Conservation (phyloP, 1,284 basidiomycete species). For the Jaminaea rosea region DNA sequence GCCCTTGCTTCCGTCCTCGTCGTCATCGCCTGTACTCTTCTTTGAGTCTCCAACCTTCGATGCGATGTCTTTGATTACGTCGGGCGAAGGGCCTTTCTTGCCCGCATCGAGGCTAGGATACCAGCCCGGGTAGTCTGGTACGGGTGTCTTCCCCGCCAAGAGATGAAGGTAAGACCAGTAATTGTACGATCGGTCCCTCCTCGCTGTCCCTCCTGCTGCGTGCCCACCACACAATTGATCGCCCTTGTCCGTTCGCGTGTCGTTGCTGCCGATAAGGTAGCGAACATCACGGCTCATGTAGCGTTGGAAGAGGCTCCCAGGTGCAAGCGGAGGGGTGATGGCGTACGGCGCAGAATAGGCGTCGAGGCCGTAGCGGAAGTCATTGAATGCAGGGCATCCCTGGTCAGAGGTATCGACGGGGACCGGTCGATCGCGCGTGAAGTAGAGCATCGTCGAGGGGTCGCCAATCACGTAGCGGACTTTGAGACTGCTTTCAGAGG, state of each 20-base stretch:
- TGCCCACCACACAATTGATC: constrained; percentile 34
- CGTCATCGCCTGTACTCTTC: too few relatives aligned
- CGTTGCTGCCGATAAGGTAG: constrained; percentile 21
- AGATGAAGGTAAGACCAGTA: constrained; percentile 40
- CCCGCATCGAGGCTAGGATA: neutral
- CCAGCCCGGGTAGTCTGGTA: neutral
- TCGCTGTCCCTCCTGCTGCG: constrained; percentile 16
- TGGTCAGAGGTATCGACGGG: constrained; percentile 9
- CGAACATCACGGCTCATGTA: constrained; percentile 28
- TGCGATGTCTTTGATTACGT: too few relatives aligned
- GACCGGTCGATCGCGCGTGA: constrained; percentile 22
- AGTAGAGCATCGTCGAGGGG: constrained; percentile 29
- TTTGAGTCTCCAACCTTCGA: too few relatives aligned
- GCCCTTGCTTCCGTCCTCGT: too few relatives aligned
- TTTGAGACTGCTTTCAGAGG: constrained; percentile 6
- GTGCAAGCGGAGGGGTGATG: neutral
- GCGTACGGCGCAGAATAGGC: constrained; percentile 11
- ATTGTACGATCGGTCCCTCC: constrained; percentile 18
- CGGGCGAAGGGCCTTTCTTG: neutral
- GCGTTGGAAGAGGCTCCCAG: constrained; percentile 12
- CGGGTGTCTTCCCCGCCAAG: constrained; percentile 3
- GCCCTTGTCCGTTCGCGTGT: constrained; percentile 14
- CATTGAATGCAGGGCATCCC: constrained; percentile 19
- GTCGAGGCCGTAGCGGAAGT: constrained; percentile 25
- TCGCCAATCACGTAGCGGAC: constrained; percentile 31